A percentile compares a stretch with the other conserved stretches of the same genome.
Evolutionary conservation across 192 early-diverging fungal genomes (phyloP).

Genomic region (Backusella westeae): DNA sequence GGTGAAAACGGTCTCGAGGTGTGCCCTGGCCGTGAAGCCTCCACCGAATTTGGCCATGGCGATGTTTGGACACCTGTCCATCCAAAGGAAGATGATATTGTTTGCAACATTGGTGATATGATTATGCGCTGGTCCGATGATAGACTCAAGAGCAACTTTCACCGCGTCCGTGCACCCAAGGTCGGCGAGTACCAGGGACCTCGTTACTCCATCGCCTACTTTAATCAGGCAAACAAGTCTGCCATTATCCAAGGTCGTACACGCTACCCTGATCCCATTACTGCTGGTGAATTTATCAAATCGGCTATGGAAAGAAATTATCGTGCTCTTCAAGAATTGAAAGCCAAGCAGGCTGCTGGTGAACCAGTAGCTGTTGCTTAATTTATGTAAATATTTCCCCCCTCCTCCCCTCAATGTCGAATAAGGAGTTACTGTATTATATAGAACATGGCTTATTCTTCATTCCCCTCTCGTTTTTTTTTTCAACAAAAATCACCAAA

Average conservation of each 20-base stretch:
- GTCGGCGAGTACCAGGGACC: constrained; percentile 18
- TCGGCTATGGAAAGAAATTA: constrained; percentile 32
- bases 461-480: not conserved
- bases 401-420: not conserved
- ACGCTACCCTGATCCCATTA: constrained; percentile 23
- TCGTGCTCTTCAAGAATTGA: constrained; percentile 5
- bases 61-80: not conserved
- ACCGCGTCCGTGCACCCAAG: constrained; percentile 23
- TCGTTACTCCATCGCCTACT: constrained; percentile 30
- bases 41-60: not conserved
- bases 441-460: constrained; percentile 12
- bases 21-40: not conserved
- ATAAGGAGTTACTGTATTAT: constrained; percentile 15
- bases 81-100: constrained; percentile 26
- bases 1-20: constrained; percentile 21
- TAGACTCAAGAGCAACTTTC: constrained; percentile 26
- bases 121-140: constrained; percentile 39
- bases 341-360: not conserved
- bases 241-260: constrained; percentile 31
- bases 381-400: not conserved
- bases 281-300: constrained; percentile 26
- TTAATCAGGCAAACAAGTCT: constrained; percentile 27
- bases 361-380: not conserved
- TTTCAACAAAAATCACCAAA: not conserved
- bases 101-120: constrained; percentile 37